Evolutionary conservation across 148 eudicot species (phyloP), one percentile per base, ranked within the genome.

Genomic region (Amaranthus hypochondriacus): DNA sequence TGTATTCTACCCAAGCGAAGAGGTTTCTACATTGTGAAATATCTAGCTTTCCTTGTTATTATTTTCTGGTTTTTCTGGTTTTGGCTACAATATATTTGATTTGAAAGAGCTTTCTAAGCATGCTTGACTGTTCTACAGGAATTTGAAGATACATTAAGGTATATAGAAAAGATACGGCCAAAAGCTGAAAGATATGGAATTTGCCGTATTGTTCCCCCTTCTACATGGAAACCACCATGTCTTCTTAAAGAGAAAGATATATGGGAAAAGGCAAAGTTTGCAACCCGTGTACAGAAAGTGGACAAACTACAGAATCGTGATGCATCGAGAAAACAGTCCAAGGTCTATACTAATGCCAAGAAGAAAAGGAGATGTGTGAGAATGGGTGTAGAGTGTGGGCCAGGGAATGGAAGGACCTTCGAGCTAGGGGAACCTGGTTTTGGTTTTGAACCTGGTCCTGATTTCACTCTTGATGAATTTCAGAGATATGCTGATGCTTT

Each of bases 371-470:
- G 81, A 85, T 84, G 87, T 80, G 79, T 74, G 62, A 85, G 83
- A 76, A 83, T 78, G 83, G 93, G 82, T 68, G 78, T 58, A 68
- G 89, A 84, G 69, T 77, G 50, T 62, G 88, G 79, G 78, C 71
- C 81, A 56, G 87, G 77, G 65, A 73, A 77, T 67, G 87, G 74
- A 55, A 73, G 73, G 68, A 71, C 48, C 15, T 62, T 77, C 61
- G 85, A 47, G 60, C 76, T 47, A 4, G 69, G 65, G 56, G 85
- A 79, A 77, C 57, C 64, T 53, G 83, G 75, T 18, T 96, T 92
- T 81, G 99, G 99, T 46, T 96, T 96, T 80, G 99, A 92, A 80
- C 91, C 99, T 66, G 99, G 99, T 62, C 97, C 92, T 54, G 92
- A 89, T 56, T 90, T 87, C 81, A 89, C 99, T 74, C 81, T 96